Base-by-base conservation (phyloP, 495 filamentous ascomycete genomes). In the Glonium stellatum region DNA sequence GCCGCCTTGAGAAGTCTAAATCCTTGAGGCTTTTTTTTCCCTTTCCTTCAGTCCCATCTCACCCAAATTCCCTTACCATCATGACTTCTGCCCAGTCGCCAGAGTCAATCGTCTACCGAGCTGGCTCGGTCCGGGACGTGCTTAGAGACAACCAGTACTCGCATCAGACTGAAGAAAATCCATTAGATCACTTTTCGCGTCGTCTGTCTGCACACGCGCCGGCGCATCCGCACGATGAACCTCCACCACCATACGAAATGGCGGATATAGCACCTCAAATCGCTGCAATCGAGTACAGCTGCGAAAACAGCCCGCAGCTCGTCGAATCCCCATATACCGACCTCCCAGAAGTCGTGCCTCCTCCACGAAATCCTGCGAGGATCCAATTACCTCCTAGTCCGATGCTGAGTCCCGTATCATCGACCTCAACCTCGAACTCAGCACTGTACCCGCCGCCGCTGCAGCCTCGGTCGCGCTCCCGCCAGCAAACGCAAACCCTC, bases 201-300 rank as follows among this genome's bases (percentile, higher is more conserved):
- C 44, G 55, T 36, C 27, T 35, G 25, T 37, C 35, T 50, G 9
- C 5, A 5, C 34, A 46, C 36, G 15, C 22, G 47, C 42, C 34
- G 21, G 55, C 27, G 4, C 37, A 57, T 23, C 27, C 47, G 47
- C 56, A 9, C 23, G 61, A 64, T 50, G 63, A 66, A 31, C 63
- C 63, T 18, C 63, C 63, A 25, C 63, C 63, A 31, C 63, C 63
- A 9, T 66, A 66, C 46, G 55, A 62, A 42, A 58, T 53, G 25
- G 51, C n/a, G 25, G 13, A 18, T 9, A 22, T 18, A 11, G 59
- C 27, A 5, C 58, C 59, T 36, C 55, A 62, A 37, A 59, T 57
- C 47, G 56, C 59, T 18, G 59, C 63, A 10, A 36, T 66, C 1
- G 63, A 66, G 42, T 66, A 62, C 41, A 62, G 59, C 31, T 46